Evolutionary conservation across 2,329 filamentous ascomycete genomes (phyloP), one percentile per base, ranked within the genome.

Genomic region (Xylaria hypoxylon): DNA sequence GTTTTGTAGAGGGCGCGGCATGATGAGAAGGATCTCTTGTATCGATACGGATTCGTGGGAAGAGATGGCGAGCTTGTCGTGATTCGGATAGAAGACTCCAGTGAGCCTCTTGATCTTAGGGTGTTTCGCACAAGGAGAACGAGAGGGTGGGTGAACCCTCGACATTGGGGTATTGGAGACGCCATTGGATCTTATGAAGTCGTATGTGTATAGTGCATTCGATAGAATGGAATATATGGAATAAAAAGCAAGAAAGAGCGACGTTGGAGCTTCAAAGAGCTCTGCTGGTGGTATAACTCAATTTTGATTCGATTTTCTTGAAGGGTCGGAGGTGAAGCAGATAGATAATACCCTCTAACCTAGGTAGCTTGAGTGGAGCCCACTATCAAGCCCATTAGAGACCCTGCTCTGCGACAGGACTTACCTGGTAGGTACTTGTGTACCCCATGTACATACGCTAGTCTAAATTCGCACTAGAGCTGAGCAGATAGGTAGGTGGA

Each of bases 121-220:
- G 74, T 73, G 63, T 61, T 74, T 35, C 71, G 75, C 31, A 74
- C 65, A 13, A 76, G 68, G 60, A 75, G 65, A 8, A 74, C 50
- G 51, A 75, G 63, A 44, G 72, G 74, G 60, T 74, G 75, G 62
- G 72, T 69, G 66, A 76, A 78, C 2, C 74, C 73, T 63, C 73
- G 71, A 59, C 73, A 77, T 58, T 62, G 69, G 35, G 70, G 31
- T 26, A 73, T 59, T 6, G 71, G 40, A 33, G 66, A 55, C 15
- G 69, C 50, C 75, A 77, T 77, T 51, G 67, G 24, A 31, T 38
- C 13, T 62, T 45, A 42, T 17, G 38, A 52, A 38, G 28, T 35
- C 13, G 19, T 47, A 51, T 42, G 45, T 33, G 35, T 28, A 48
- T 58, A 11, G 13, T 19, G 13, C 10, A 38, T 13, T 15, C 1